These are phyloP conservation scores for Cladosporium sp. DNA, from an alignment of 2,329 filamentous ascomycete species.

Conservation along the genomic window DNA sequence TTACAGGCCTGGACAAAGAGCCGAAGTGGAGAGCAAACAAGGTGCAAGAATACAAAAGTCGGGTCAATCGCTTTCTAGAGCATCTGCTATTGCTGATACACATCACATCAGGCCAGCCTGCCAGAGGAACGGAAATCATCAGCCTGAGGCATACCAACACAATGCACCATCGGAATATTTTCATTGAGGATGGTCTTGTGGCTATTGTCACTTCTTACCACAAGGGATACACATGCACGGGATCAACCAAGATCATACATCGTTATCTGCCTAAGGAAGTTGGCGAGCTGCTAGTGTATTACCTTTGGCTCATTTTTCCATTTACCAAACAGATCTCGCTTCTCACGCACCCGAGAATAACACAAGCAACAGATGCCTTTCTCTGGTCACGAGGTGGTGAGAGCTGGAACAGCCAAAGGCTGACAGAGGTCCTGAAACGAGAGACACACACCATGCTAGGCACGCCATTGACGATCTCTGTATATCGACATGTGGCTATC, in stretches of 20 bases:
- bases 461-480: neutral
- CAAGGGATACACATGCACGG: slow-evolving; percentile 21
- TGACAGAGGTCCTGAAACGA: neutral
- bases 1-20: no score
- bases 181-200: slow-evolving; percentile 24
- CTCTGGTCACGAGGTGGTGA: neutral
- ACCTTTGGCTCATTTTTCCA: slow-evolving; percentile 18
- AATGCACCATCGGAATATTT: slow-evolving; percentile 18
- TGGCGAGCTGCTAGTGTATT: slow-evolving; percentile 21
- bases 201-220: slow-evolving; percentile 24
- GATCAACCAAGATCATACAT: slow-evolving; percentile 27
- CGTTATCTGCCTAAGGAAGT: slow-evolving; percentile 26
- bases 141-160: slow-evolving; percentile 16
- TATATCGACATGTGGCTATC: neutral
- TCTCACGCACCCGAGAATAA: neutral
- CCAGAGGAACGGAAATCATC: slow-evolving; percentile 18
- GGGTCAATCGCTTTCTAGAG: no score
- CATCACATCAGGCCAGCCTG: slow-evolving; percentile 19
- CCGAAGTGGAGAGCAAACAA: neutral
- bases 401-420: neutral
- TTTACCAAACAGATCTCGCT: slow-evolving; percentile 10
- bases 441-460: neutral
- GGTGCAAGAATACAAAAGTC: neutral
- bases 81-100: slow-evolving; percentile 13
- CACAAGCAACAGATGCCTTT: neutral